A percentile compares a stretch with the other conserved stretches of the same genome.
Conservation (phyloP, 1,139 yeast species). For the Geotrichum bryndzae region DNA sequence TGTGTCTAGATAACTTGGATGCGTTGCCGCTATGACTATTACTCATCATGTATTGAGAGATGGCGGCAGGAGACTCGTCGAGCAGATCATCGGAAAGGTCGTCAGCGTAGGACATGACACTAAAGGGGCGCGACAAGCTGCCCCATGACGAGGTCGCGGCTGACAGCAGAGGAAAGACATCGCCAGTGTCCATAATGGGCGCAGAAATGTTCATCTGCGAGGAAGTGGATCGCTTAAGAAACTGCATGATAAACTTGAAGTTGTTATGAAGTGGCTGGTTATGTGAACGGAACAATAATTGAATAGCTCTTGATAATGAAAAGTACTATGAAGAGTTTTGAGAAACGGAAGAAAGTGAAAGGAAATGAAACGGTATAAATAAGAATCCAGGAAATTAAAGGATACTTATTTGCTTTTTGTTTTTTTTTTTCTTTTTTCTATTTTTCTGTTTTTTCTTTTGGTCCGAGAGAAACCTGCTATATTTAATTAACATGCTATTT, state of each 20-base stretch:
- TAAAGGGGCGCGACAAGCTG: slow-evolving; percentile 8
- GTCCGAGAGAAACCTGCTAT: background rate
- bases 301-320: too few species aligned
- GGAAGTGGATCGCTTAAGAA: background rate
- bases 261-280: background rate
- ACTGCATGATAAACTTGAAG: background rate
- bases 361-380: background rate
- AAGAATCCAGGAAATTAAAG: background rate
- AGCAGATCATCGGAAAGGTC: slow-evolving; percentile 4
- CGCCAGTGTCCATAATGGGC: background rate
- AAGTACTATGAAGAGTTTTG: background rate
- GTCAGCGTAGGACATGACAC: slow-evolving; percentile 7
- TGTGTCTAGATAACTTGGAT: background rate
- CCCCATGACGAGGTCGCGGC: slow-evolving; percentile 11
- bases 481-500: background rate
- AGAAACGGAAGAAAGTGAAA: background rate
- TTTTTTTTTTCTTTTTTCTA: background rate
- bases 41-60: background rate
- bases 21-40: background rate
- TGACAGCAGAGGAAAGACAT: background rate
- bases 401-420: background rate
- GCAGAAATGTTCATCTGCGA: background rate
- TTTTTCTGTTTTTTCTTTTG: background rate
- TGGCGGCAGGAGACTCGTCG: background rate
- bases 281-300: background rate